Evolutionary conservation across 495 filamentous ascomycete genomes (phyloP), one percentile per base, ranked within the genome.

Genomic region (Daldinia loculata): DNA sequence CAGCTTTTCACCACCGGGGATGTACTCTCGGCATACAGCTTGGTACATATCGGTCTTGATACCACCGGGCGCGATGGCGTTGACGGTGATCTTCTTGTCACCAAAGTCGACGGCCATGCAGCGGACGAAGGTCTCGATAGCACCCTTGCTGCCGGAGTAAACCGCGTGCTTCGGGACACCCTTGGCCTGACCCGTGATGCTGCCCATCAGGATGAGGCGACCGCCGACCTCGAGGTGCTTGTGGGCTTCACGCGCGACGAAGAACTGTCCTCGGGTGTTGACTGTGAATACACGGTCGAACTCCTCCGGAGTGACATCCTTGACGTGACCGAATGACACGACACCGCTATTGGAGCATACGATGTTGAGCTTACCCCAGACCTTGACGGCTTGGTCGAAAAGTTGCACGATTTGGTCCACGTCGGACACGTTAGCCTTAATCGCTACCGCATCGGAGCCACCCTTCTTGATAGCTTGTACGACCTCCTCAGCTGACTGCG

Each of bases 1-100:
- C 43, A 83, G 76, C 74, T 83, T 84, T 27, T 79, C 82, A 64
- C 86, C 88, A 52, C 79, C 77, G 56, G 88, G 89, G 63, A 90
- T 89, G 80, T 90, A 90, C 80, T 89, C 87, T 60, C 84, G 80
- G 77, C 84, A 86, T 34, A 86, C 85, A 50, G 79, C 78, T 71
- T 85, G 80, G 80, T 86, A 92, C 92, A 93, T 94, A 72, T 94
- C 91, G 36, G 84, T 89, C 87, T 93, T 93, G 77, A 93, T 87
- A 8, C 91, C 91, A 15, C 90, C 92, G 0, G 92, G 92, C 0
- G 91, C 91, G 41, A 94, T 87, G 2, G 88, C 89, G 63, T 93
- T 93, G 66, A 93, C 91, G 0, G 91, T 94, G 78, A 92, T 91
- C 52, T 87, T 86, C 78, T 87, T 87, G 74, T 84, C 84, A 15